Base-by-base conservation (phyloP, 2,329 filamentous ascomycete genomes). In the Fonsecaea multimorphosa region DNA sequence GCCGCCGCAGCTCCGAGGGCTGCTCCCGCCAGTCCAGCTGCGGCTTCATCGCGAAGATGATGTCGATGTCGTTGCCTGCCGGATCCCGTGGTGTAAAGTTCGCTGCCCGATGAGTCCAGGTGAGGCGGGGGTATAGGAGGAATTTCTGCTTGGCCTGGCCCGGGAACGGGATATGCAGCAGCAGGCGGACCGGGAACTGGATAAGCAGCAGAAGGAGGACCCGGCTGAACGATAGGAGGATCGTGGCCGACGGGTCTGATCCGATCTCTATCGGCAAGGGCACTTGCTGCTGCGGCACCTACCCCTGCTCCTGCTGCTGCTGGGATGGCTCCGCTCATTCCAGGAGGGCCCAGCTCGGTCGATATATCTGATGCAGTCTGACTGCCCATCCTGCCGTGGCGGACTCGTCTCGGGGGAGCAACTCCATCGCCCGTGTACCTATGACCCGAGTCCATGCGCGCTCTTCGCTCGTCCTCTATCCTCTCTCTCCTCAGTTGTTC, bases 351-450 rank as follows among this genome's bases (percentile, higher is more conserved):
- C 14, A 71, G 44, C 2, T 63, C 53, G 38, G 61, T 72, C 8
- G 71, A 72, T 5, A 72, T 38, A 49, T 72, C 71, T 27, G 71
- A 71, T 16, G 70, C 70, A 9, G 69, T 68, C 54, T 72, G 71
- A 49, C 71, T 72, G 27, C 69, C 69, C 34, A 66, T 36, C n/a
- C 68, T 64, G 27, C 65, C 54, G 24, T 68, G 69, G 5, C 72
- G 68, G 31, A 52, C 44, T 34, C 66, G 59, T 44, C 72, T 69
- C 2, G 70, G 72, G 11, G 71, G 70, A 31, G 81, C 79, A 66
- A 84, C 82, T 29, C 89, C 89, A 74, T 93, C 91, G 31, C 87
- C 90, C 1, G 90, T 92, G 67, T 86, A 92, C 71, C 87, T 86
- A n/a, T 84, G 82, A 34, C 84, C 84, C 38, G 85, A 86, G 65